A percentile compares a stretch with the other conserved stretches of the same genome.
These are phyloP conservation scores for Chaetomium strumarium DNA, from an alignment of 2,329 filamentous ascomycete species.

Conservation along the genomic window DNA sequence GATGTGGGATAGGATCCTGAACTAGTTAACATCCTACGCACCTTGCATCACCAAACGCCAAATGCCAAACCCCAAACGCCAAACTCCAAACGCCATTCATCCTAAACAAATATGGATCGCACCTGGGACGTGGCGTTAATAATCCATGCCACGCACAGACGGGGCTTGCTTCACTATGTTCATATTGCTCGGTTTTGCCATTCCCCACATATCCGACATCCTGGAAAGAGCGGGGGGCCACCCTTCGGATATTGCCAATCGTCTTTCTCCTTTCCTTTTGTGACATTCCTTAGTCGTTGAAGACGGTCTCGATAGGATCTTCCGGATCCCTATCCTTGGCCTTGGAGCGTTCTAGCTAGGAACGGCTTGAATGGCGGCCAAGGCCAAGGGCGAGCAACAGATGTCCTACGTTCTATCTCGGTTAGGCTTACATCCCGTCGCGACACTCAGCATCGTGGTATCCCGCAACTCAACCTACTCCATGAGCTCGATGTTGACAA, in stretches of 20 bases:
- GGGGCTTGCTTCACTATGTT: not conserved
- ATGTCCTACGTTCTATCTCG: slow-evolving; percentile 10
- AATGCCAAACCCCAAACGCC: too few relatives aligned
- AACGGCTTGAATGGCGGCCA: slow-evolving; percentile 20
- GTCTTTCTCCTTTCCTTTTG: slow-evolving; percentile 14
- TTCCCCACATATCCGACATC: slow-evolving; percentile 17
- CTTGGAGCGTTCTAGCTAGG: slow-evolving; percentile 23
- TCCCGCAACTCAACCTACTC: too few relatives aligned
- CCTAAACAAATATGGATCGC: too few relatives aligned
- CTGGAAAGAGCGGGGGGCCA: slow-evolving; percentile 5
- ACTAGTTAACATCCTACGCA: slow-evolving; percentile 34
- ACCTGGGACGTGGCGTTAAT: too few relatives aligned
- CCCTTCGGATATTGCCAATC: slow-evolving; percentile 23
- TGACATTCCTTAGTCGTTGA: slow-evolving; percentile 1
- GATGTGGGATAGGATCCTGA: slow-evolving; percentile 62
- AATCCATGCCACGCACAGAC: not conserved
- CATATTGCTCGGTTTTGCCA: slow-evolving; percentile 13
- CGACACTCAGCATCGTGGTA: too few relatives aligned
- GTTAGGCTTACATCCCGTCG: too few relatives aligned
- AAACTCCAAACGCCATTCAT: too few relatives aligned
- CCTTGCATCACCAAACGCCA: too few relatives aligned
- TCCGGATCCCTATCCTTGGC: slow-evolving; percentile 14
- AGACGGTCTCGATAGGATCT: slow-evolving; percentile 14
- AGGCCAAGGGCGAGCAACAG: slow-evolving; percentile 18
- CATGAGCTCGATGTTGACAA: too few relatives aligned